Base-by-base conservation (phyloP, 106 monocot genomes). In the Platanthera guangdongensis region DNA sequence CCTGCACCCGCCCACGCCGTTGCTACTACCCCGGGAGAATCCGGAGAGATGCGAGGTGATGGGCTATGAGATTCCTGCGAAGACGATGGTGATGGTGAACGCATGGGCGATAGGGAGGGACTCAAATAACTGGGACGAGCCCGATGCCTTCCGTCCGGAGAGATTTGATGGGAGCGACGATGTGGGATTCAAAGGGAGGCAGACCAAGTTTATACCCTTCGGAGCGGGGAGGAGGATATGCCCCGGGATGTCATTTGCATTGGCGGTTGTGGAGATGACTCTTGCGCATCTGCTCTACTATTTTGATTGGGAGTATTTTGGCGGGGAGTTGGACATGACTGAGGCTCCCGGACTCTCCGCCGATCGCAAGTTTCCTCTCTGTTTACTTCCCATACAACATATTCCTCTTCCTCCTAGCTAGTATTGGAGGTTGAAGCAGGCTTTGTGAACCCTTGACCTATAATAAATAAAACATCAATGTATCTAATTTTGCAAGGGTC, bases 171-270 rank as follows among this genome's bases (percentile, higher is more conserved):
- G 50, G 9, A 51, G 16, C 47, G 3, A 3, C 47, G 3, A 3
- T 7, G 50, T 11, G 11, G 72, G 50, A 19, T 73, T 50, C 0
- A 73, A 48, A 49, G 72, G 72, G 10, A 47, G 3, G 1, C 3
- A 50, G 15, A 6, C 50, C 6, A 15, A 73, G 16, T 73, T 51
- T 49, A n/a, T 73, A 19, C 72, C 72, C 4, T 73, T 73, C 0
- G 72, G 72, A 1, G n/a, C 49, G 9, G 72, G 72, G 16, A 73
- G 50, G 16, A 51, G 72, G 49, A 73, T 73, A 3, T 73, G 72
- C 14, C 51, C 48, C 0, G 68, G 68, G 28, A 68, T 68, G 6
- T 12, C n/a, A 6, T 68, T 68, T 68, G 19, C 4, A 13, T 53
- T 53, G 52, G 13, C 52, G 6, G 13, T 13, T 53, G 8, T 53